These are phyloP conservation scores for Auricularia sp. DNA, from an alignment of 768 basidiomycete genomes.

Conservation along the genomic window DNA sequence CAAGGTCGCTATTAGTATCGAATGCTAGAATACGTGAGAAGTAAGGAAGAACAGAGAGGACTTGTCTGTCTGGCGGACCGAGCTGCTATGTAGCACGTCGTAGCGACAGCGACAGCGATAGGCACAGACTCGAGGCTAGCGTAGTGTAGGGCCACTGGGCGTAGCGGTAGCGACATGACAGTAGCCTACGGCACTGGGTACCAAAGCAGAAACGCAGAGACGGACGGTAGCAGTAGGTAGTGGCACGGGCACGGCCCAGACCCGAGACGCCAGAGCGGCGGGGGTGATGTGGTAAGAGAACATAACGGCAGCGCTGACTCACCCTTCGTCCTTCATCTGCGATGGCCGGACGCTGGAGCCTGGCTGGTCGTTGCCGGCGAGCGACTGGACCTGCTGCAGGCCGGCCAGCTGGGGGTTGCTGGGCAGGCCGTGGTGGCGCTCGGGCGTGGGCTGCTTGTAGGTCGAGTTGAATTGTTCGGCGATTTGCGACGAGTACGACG, in stretches of 20 bases:
- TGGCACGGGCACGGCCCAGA: slow-evolving; percentile 56
- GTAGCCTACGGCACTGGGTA: no score
- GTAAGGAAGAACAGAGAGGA: slow-evolving; percentile 46
- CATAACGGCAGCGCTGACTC: slow-evolving; percentile 36
- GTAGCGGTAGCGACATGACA: no score
- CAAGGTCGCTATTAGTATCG: slow-evolving; percentile 72
- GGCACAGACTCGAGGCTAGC: slow-evolving; percentile 26
- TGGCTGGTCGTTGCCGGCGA: neutral
- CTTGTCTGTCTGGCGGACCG: neutral
- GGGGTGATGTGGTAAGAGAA: slow-evolving; percentile 26
- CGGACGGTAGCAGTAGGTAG: slow-evolving; percentile 51
- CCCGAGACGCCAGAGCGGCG: slow-evolving; percentile 43
- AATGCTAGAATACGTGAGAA: slow-evolving; percentile 60
- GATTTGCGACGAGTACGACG: slow-evolving; percentile 32
- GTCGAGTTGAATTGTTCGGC: slow-evolving; percentile 63
- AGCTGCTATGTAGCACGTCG: neutral
- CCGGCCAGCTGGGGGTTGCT: slow-evolving; percentile 12
- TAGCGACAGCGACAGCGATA: slow-evolving; percentile 39
- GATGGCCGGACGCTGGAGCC: slow-evolving; percentile 47
- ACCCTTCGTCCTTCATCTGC: slow-evolving; percentile 99
- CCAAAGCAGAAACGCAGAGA: slow-evolving; percentile 19
- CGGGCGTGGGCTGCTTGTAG: slow-evolving; percentile 33
- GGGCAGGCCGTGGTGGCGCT: slow-evolving; percentile 3
- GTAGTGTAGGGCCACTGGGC: slow-evolving; percentile 38
- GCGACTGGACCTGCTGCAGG: slow-evolving; percentile 5